A percentile compares a stretch with the other conserved stretches of the same genome.
These are phyloP conservation scores for Neurospora sp. DNA, from an alignment of 495 filamentous ascomycete genomes.

Conservation along the genomic window DNA sequence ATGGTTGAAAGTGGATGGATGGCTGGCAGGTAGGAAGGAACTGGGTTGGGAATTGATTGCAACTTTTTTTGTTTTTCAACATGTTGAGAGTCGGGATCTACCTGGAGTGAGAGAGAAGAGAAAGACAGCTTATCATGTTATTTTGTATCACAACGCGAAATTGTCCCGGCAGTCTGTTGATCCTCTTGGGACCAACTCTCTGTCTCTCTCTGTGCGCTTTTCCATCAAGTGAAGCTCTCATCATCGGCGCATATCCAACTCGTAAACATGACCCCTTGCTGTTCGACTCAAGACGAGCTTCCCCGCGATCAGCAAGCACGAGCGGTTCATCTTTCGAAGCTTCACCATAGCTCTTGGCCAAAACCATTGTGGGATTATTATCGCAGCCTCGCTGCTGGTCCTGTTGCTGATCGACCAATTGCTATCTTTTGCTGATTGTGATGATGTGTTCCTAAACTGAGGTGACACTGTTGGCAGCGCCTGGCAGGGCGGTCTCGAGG, in stretches of 20 bases:
- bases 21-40: neutral
- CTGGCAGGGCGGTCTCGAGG: neutral
- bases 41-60: neutral
- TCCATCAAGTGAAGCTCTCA: neutral
- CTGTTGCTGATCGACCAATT: neutral
- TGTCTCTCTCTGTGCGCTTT: neutral
- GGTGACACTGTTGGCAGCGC: neutral
- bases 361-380: neutral
- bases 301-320: neutral
- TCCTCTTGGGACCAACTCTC: too few species aligned
- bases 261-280: neutral
- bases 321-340: neutral
- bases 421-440: neutral
- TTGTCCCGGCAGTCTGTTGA: neutral
- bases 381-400: neutral
- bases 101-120: neutral
- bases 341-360: neutral
- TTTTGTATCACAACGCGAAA: neutral
- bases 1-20: neutral
- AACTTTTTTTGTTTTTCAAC: neutral
- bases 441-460: neutral
- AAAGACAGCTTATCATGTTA: neutral
- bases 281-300: neutral
- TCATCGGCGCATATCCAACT: neutral
- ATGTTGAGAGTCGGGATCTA: neutral